phyloP scores from a whole-genome alignment of 2,329 filamentous ascomycete species.

The Orbilia ellipsospora region DNA sequence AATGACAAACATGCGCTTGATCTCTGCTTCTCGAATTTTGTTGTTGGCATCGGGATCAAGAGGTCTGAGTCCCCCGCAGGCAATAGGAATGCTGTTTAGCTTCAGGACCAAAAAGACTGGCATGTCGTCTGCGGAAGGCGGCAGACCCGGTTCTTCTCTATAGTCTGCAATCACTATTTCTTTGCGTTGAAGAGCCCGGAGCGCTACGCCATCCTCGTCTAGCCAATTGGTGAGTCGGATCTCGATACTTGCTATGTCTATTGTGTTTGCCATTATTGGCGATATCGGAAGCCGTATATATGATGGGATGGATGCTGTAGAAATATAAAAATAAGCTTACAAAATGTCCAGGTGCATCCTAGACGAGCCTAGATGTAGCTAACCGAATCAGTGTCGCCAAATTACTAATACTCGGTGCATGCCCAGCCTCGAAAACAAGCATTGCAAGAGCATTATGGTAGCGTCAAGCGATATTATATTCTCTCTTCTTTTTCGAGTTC shows the following conservation, averaged over 20 bases:
- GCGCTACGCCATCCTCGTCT: neutral
- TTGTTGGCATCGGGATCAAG: neutral
- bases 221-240: neutral
- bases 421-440: too few relatives aligned
- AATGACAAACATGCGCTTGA: conserved; percentile 1
- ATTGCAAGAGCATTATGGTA: too few relatives aligned
- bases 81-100: neutral
- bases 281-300: too few relatives aligned
- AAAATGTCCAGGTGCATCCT: too few relatives aligned
- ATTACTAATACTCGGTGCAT: too few relatives aligned
- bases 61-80: neutral
- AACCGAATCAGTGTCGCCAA: too few relatives aligned
- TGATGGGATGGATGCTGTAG: too few relatives aligned
- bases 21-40: neutral
- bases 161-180: neutral
- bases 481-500: too few relatives aligned
- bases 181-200: neutral
- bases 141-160: neutral
- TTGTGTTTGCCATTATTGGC: too few relatives aligned
- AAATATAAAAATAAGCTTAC: too few relatives aligned
- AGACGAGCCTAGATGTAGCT: too few relatives aligned
- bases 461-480: too few relatives aligned
- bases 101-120: neutral
- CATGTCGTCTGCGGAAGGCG: neutral
- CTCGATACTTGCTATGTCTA: neutral